phyloP scores from a whole-genome alignment of 176 grass and related monocot genomes.

The Aegilops tauschii region DNA sequence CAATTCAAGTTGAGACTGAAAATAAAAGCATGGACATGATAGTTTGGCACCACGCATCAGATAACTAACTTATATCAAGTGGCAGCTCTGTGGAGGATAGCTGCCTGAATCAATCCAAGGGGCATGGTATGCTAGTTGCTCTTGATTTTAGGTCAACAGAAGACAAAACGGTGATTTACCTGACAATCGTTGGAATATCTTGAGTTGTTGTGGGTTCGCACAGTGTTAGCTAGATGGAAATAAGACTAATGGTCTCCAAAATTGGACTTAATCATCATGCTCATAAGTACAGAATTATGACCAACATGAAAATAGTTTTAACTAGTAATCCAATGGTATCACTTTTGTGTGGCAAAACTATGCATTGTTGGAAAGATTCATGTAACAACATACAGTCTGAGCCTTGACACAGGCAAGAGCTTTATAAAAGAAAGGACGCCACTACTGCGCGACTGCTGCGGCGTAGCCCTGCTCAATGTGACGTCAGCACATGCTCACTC shows the following conservation, averaged over 20 bases:
- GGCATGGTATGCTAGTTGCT: neutral
- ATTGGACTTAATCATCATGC: neutral
- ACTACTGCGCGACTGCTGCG: no score
- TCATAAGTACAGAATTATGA: neutral
- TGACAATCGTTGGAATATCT: neutral
- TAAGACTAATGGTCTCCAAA: neutral
- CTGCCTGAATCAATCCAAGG: neutral
- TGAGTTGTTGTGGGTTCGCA: neutral
- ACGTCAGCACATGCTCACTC: no score
- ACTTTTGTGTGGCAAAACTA: neutral
- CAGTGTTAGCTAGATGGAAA: neutral
- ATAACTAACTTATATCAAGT: constrained; percentile 5
- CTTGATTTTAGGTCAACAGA: neutral
- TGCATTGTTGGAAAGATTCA: neutral
- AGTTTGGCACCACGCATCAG: neutral
- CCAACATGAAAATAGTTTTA: neutral
- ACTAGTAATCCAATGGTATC: neutral
- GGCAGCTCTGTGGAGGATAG: neutral
- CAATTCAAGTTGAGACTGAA: neutral
- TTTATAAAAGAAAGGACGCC: no score
- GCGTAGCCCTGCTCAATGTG: no score
- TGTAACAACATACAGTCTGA: neutral
- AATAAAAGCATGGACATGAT: neutral
- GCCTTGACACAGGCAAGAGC: neutral
- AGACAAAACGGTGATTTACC: neutral